Evolutionary conservation across 192 early-diverging fungal species (phyloP).

Genomic region (Coemansia sp.): DNA sequence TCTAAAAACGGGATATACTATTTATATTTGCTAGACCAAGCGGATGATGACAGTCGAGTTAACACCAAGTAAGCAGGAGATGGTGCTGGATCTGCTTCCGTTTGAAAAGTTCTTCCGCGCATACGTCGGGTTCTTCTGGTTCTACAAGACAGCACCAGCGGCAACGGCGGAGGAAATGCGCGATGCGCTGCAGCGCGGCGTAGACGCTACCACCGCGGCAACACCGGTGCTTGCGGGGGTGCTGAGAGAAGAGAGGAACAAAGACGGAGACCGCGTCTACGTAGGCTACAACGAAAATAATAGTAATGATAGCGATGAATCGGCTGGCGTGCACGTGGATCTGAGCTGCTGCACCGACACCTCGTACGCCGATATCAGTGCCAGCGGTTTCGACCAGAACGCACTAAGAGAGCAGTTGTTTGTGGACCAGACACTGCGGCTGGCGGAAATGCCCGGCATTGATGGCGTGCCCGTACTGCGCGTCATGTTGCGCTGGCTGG

Average conservation of each 20-base stretch:
- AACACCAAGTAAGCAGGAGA: no score
- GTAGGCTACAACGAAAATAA: neutral
- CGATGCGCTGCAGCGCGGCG: conserved; percentile 3
- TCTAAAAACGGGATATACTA: no score
- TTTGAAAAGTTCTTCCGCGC: conserved; percentile 22
- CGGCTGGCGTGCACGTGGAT: neutral
- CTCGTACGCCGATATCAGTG: neutral
- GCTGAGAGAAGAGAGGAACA: conserved; percentile 6
- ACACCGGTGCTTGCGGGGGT: conserved; percentile 17
- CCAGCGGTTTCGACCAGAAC: conserved; percentile 21
- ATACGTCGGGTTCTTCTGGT: conserved; percentile 32
- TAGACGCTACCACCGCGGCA: conserved; percentile 6
- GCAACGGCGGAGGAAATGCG: neutral
- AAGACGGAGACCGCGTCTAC: neutral
- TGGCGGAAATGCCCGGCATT: conserved; percentile 5
- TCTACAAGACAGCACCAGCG: conserved; percentile 7
- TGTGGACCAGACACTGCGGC: neutral
- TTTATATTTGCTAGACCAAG: no score
- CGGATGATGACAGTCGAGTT: no score
- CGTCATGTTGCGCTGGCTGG: conserved; percentile 10
- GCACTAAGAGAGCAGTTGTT: conserved; percentile 15
- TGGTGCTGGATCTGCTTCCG: neutral
- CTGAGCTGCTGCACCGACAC: neutral
- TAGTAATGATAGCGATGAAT: neutral
- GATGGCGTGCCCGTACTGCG: conserved; percentile 15